Conservation (phyloP, 1,284 basidiomycete genomes). For the Cutaneotrichosporon mucoides region DNA sequence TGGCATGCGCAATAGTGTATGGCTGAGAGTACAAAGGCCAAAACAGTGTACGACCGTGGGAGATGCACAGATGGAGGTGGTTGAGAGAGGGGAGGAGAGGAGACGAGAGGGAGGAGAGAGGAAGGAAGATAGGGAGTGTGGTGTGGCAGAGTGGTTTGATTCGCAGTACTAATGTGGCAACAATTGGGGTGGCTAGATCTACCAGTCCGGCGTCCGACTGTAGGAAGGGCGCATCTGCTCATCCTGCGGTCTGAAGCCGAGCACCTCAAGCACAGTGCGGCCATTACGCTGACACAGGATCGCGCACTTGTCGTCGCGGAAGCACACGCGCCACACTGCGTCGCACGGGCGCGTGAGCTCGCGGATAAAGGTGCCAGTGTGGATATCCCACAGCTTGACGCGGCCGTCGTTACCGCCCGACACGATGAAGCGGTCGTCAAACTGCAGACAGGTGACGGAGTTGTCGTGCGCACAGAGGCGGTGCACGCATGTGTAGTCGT, state of each 20-base stretch:
- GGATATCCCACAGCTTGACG: slow-evolving; percentile 78
- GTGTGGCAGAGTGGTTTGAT: too few relatives aligned
- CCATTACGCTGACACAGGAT: slow-evolving; percentile 77
- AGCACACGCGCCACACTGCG: slow-evolving; percentile 83
- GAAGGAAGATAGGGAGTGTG: neutral
- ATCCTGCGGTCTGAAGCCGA: slow-evolving; percentile 46
- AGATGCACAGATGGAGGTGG: too few relatives aligned
- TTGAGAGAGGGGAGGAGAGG: too few relatives aligned
- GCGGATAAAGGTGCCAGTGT: slow-evolving; percentile 65
- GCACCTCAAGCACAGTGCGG: slow-evolving; percentile 83
- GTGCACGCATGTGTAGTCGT: slow-evolving; percentile 53
- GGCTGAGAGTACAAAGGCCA: neutral
- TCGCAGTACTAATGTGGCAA: too few relatives aligned
- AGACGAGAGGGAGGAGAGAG: too few relatives aligned
- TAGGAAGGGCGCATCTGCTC: slow-evolving; percentile 4
- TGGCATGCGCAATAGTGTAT: slow-evolving; percentile 1
- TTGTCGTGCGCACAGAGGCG: slow-evolving; percentile 73
- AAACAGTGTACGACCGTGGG: neutral
- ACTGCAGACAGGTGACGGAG: slow-evolving; percentile 83
- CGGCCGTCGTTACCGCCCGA: slow-evolving; percentile 80
- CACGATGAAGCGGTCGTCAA: slow-evolving; percentile 67
- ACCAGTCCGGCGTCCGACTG: slow-evolving; percentile 17
- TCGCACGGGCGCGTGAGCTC: slow-evolving; percentile 72
- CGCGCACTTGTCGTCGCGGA: slow-evolving; percentile 71
- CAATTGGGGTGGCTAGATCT: neutral